Percentiles rank a stretch among this genome's conserved stretches.
These are phyloP conservation scores for Ceratopteris richardii DNA, from an alignment of 75 land plant genomes.

Conservation along the genomic window DNA sequence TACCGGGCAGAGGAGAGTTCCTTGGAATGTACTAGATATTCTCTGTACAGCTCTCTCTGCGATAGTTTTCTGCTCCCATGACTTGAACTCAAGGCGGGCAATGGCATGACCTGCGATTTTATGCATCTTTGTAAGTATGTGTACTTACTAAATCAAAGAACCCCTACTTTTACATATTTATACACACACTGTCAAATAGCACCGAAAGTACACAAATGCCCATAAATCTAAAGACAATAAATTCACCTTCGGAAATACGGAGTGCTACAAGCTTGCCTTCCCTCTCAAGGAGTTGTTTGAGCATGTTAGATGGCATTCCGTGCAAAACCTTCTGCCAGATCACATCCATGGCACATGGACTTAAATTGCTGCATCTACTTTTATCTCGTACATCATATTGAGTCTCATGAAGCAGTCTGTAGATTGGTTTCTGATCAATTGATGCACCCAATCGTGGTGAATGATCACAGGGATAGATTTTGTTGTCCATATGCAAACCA, in stretches of 20 bases:
- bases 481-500: neutral
- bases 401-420: neutral
- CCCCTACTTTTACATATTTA: too few species aligned
- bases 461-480: constrained; percentile 3
- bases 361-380: neutral
- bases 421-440: neutral
- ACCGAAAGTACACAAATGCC: too few species aligned
- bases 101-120: constrained; percentile 39
- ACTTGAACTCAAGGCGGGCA: constrained; percentile 33
- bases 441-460: neutral
- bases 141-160: too few species aligned
- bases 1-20: constrained; percentile 15
- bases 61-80: constrained; percentile 6
- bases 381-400: neutral
- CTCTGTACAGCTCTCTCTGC: constrained; percentile 17
- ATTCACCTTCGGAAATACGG: neutral
- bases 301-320: constrained; percentile 1
- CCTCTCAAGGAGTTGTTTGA: constrained; percentile 16
- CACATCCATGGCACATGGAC: constrained; percentile 9
- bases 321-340: constrained; percentile 15
- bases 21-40: constrained; percentile 18
- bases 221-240: too few species aligned
- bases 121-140: neutral
- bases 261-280: constrained; percentile 10
- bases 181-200: too few species aligned